Base-by-base conservation (phyloP, 768 basidiomycete species). In the Pleurotus tuoliensis region DNA sequence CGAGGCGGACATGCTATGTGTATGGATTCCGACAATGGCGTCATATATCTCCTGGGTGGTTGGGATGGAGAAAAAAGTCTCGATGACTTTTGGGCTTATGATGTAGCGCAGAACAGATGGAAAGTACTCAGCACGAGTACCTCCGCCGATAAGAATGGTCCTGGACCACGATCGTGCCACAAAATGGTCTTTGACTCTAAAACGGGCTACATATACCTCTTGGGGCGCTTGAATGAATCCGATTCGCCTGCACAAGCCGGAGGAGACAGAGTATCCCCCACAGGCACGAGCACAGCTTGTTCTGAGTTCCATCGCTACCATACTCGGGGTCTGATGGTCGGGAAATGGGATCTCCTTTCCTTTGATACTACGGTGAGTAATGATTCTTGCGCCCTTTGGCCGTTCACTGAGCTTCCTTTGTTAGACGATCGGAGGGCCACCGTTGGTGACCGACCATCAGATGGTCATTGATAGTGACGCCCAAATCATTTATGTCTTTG, bases 1-100 rank as follows among this genome's bases (percentile, higher is more conserved):
- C 82, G 91, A 0, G 88, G 90, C 13, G 91, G 90, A 0, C 89
- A 92, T 60, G 86, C 88, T 18, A 90, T 90, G 87, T 90, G 88
- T 61, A 82, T 91, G 59, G 90, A 92, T 63, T 71, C 78, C 20
- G 73, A 78, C 6, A 76, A 81, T 39, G 80, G 81, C 5, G 68
- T 79, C 44, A 82, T 92, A 25, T 92, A 92, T 64, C 76, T 92
- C 18, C 82, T 90, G 54, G 91, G 90, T 1, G 91, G 91, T 0
- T 92, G 86, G 83, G 82, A 90, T 58, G 89, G 91, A 1, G 69
- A 82, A 55, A 83, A 80, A 58, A 84, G 82, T 48, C 71, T 92
- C 27, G 86, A 88, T 63, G 90, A 93, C 66, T 87, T 92, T 59
- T 92, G 90, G 90, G 74, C 77, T 41, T 92, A 88, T 64, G 76